Base-by-base conservation (phyloP, 192 early-diverging fungal genomes). In the Coemansia sp. region DNA sequence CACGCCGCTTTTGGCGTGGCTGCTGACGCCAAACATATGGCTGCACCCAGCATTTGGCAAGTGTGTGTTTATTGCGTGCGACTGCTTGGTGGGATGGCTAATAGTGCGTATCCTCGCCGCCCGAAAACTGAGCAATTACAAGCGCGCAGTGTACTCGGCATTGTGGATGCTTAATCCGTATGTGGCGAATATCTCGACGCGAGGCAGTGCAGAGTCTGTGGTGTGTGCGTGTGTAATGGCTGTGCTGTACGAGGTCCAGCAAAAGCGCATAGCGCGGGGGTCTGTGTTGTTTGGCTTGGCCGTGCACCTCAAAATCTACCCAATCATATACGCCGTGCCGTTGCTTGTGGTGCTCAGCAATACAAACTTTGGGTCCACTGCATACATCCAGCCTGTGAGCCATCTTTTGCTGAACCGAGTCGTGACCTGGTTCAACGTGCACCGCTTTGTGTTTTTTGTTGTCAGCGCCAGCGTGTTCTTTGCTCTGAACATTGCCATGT, bases 241-340 rank as follows among this genome's bases (percentile, higher is more conserved):
- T 3, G 82, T 88, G 3, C 68, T 97, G 8, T 93, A 93, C 64
- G 75, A 82, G 17, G 68, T 96, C 18, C 84, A 90, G 50, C 76
- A 68, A 10, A 73, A 68, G 47, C 68, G 74, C 34, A 61, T 82
- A 14, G 73, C 71, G 2, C 57, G 66, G 25, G 84, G 83, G 24
- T 87, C 89, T 3, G 74, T 86, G 17, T 46, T 92, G 36, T 97
- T 93, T 83, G 97, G 97, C 5, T 68, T 95, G 7, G 82, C 93
- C 6, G 96, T 99, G 23, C 97, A 99, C 73, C 86, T 98, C 47
- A 99, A 99, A 69, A 93, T 98, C 9, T 99, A 98, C 74, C 96
- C 97, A 2, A 84, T 96, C 54, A 89, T 99, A n/a, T 94, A 97
- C 66, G 90, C 90, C 4, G 63, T 96, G 0, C 92, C 95, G 1